phyloP scores from a whole-genome alignment of 345 rosid genomes.

The Reutealis trisperma region DNA sequence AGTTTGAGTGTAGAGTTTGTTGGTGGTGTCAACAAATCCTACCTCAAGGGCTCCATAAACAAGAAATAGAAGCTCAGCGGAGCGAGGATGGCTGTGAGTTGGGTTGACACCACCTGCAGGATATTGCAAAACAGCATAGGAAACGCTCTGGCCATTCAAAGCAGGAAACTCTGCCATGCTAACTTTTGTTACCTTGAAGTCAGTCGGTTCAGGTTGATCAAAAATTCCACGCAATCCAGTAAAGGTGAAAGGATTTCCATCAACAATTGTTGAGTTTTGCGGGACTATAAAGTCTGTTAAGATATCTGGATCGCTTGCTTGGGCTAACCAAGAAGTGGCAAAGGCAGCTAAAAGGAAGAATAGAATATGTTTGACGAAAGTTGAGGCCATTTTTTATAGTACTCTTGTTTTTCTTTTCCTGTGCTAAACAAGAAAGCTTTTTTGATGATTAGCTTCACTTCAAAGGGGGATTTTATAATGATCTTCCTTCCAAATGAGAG shows the following conservation, averaged over 20 bases:
- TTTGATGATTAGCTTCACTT: neutral
- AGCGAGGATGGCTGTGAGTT: conserved; percentile 19
- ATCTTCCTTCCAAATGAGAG: neutral
- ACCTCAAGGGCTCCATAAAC: conserved; percentile 2
- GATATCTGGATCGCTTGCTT: conserved; percentile 20
- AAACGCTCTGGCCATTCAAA: conserved; percentile 25
- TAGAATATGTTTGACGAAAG: neutral
- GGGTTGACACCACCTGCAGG: conserved; percentile 13
- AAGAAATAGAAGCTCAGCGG: conserved; percentile 26
- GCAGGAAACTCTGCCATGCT: conserved; percentile 28
- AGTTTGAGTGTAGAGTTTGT: conserved; percentile 10
- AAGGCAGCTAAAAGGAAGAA: conserved; percentile 1
- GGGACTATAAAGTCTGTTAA: conserved; percentile 21
- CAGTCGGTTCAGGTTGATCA: neutral
- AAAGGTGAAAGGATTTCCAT: conserved; percentile 21
- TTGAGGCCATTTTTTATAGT: neutral
- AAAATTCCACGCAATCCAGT: conserved; percentile 9
- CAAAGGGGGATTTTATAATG: neutral
- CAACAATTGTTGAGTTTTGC: neutral
- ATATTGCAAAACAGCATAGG: conserved; percentile 19
- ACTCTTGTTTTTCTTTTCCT: neutral
- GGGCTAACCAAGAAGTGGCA: neutral
- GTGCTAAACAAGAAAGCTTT: neutral
- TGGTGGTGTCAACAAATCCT: conserved; percentile 12
- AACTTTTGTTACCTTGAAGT: conserved; percentile 11